Evolutionary conservation across 352 stramenopile genomes (phyloP), one percentile per base, ranked within the genome.

Genomic region (Phytopythium delawarense): DNA sequence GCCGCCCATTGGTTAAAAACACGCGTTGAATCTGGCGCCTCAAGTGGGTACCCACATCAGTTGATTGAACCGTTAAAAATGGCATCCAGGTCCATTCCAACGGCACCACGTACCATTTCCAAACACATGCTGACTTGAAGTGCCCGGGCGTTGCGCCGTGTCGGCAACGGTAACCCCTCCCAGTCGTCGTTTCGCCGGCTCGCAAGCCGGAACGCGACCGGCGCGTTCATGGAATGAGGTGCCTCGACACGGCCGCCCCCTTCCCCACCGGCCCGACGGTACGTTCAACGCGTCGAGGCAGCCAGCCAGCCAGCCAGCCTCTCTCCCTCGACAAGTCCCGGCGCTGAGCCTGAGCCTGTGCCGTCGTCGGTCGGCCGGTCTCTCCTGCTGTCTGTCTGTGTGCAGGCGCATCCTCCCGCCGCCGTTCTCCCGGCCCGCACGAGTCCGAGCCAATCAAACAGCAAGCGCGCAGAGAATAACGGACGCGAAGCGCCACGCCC

Each of bases 171-270:
- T 58, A 28, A 28, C 52, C 18, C 20, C 11, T n/a, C 20, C 42
- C 23, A 51, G 45, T 51, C 21, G 52, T 35, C 23, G 30, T 25
- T 40, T 44, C 51, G 51, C 51, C 28, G 51, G 9, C 51, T 57
- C 32, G 32, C 16, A 32, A 35, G 34, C 35, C 20, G 32, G 39
- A 37, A 59, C 39, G 61, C 68, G 61, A 62, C 37, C 42, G 63
- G 65, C 72, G 69, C 59, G 51, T 80, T 80, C 72, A 78, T 60
- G 56, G 72, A 80, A 80, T 65, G 59, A 61, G 63, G 67, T 23
- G 63, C 59, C 67, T 70, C 23, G 21, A 50, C 20, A 57, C 40
- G 21, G 45, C 12, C 37, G 16, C 35, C 23, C 28, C 20, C 46
- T n/a, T 48, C 25, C 18, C 30, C 18, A 4, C 32, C n/a, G 16